Percentiles rank a stretch among this genome's conserved stretches.
phyloP scores from a whole-genome alignment of 192 early-diverging fungal species.

The Chytriomyces sp. region DNA sequence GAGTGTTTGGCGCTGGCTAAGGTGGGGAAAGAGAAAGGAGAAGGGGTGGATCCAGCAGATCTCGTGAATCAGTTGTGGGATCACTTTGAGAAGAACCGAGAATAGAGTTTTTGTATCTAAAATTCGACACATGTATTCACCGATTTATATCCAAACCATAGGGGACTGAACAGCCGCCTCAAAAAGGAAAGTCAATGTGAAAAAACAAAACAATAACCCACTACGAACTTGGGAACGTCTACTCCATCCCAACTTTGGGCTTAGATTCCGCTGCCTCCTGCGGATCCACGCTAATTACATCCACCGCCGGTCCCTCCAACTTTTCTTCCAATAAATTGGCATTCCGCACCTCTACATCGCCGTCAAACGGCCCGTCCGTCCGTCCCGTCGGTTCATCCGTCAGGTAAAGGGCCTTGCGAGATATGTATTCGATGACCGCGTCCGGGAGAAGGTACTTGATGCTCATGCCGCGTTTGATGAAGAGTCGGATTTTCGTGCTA shows the following conservation, averaged over 20 bases:
- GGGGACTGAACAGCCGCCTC: too few relatives aligned
- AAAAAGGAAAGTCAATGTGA: too few relatives aligned
- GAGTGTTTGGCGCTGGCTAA: too few relatives aligned
- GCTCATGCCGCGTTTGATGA: constrained; percentile 91
- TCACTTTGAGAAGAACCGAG: too few relatives aligned
- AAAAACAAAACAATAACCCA: not conserved
- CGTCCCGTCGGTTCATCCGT: constrained; percentile 29
- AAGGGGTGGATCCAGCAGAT: too few relatives aligned
- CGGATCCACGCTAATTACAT: constrained; percentile 10
- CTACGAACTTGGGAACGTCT: not conserved
- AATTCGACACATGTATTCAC: too few relatives aligned
- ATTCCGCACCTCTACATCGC: not conserved
- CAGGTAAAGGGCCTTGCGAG: constrained; percentile 73
- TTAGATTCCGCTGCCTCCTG: not conserved
- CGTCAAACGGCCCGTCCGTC: constrained; percentile 30
- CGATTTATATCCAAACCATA: too few relatives aligned
- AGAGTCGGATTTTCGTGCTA: constrained; percentile 94
- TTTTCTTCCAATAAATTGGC: constrained; percentile 5
- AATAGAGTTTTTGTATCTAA: too few relatives aligned
- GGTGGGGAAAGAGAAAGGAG: too few relatives aligned
- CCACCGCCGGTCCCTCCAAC: constrained; percentile 2
- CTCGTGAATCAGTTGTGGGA: too few relatives aligned
- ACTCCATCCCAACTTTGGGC: not conserved
- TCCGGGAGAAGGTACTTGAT: constrained; percentile 94
- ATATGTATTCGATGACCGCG: constrained; percentile 89